A percentile compares a stretch with the other conserved stretches of the same genome.
Evolutionary conservation across 2,329 filamentous ascomycete species (phyloP).

Genomic region (Aspergillus pseudotamarii): DNA sequence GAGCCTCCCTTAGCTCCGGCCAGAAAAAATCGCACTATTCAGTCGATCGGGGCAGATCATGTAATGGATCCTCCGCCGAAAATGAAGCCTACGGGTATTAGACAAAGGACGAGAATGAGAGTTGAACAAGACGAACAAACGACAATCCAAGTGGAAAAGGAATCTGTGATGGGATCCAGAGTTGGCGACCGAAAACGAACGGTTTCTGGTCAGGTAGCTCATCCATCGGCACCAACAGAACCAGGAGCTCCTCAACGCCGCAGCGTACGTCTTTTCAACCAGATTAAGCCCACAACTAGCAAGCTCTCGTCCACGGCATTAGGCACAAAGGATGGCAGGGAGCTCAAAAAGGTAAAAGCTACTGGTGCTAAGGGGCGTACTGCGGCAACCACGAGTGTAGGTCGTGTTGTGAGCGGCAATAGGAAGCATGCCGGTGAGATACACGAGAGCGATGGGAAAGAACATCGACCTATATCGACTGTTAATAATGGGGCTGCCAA

Average conservation of each 20-base stretch:
- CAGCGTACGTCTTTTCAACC: slow-evolving; percentile 72
- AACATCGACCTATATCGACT: slow-evolving; percentile 48
- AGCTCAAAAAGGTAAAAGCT: slow-evolving; percentile 82
- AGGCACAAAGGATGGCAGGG: slow-evolving; percentile 65
- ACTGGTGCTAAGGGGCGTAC: slow-evolving; percentile 69
- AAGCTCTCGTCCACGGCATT: slow-evolving; percentile 65
- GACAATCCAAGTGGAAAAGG: slow-evolving; percentile 35
- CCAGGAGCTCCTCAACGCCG: slow-evolving; percentile 66
- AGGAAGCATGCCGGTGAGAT: slow-evolving; percentile 64
- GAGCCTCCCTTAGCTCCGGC: slow-evolving; percentile 49
- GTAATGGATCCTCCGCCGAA: slow-evolving; percentile 63
- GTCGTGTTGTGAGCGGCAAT: slow-evolving; percentile 87
- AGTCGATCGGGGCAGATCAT: slow-evolving; percentile 54
- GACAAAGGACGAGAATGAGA: slow-evolving; percentile 45
- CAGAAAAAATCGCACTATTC: slow-evolving; percentile 57
- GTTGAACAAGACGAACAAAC: slow-evolving; percentile 44
- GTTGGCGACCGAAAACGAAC: slow-evolving; percentile 79
- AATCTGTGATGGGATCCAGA: slow-evolving; percentile 34
- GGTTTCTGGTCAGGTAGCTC: slow-evolving; percentile 74
- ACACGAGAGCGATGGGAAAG: slow-evolving; percentile 71
- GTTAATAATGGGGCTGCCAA: slow-evolving; percentile 29
- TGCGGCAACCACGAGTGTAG: slow-evolving; percentile 71
- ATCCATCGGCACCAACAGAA: slow-evolving; percentile 61
- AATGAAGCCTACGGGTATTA: slow-evolving; percentile 58
- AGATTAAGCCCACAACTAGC: slow-evolving; percentile 66